These are phyloP conservation scores for Alternaria novae-zelandiae DNA, from an alignment of 2,329 filamentous ascomycete species.

Conservation along the genomic window DNA sequence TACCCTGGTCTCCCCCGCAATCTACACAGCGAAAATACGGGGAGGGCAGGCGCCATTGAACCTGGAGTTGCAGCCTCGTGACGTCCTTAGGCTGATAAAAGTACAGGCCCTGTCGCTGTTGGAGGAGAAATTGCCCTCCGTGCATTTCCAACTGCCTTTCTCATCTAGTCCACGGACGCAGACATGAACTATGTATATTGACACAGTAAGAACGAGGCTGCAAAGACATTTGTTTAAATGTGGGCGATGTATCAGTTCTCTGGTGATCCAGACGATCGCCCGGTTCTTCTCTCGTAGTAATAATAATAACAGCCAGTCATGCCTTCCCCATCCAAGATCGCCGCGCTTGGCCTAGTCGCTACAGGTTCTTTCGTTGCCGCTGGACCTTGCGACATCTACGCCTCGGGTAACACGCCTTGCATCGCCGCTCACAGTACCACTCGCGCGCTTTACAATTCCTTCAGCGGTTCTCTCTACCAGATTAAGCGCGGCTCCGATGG, in stretches of 20 bases:
- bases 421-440: slow-evolving; percentile 71
- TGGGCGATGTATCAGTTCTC: not conserved
- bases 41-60: not conserved
- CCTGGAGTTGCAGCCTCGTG: not conserved
- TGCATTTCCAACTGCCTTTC: not conserved
- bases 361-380: slow-evolving; percentile 43
- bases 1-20: slow-evolving; percentile 8
- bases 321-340: slow-evolving; percentile 13
- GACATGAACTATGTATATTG: not conserved
- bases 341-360: slow-evolving; percentile 17
- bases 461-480: slow-evolving; percentile 64
- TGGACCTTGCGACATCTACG: slow-evolving; percentile 68
- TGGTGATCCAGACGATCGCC: not conserved
- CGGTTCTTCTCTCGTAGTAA: not conserved
- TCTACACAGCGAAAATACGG: not conserved
- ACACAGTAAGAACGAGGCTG: not conserved
- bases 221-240: not conserved
- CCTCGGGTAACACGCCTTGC: slow-evolving; percentile 65
- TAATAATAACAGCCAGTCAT: slow-evolving; percentile 4
- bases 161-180: slow-evolving; percentile 2
- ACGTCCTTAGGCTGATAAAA: not conserved
- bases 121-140: slow-evolving; percentile 4
- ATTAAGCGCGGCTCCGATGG: slow-evolving; percentile 63
- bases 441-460: slow-evolving; percentile 64
- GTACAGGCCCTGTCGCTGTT: not conserved